Percentiles rank a stretch among this genome's conserved stretches.
Evolutionary conservation across 106 monocot species (phyloP).

Genomic region (Triglochin maritima): DNA sequence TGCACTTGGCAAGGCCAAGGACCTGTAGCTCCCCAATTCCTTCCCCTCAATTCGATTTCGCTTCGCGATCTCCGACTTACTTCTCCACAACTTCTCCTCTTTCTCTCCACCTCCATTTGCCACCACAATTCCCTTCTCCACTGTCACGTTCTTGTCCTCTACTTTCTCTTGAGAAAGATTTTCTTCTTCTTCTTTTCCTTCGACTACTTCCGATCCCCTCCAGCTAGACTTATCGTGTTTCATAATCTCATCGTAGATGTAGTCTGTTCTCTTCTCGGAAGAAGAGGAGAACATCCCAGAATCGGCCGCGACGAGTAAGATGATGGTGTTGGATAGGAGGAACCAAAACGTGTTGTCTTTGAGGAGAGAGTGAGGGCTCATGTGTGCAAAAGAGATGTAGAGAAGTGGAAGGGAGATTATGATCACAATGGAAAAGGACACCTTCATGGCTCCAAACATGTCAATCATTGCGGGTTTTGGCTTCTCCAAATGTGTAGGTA

Average conservation of each 20-base stretch:
- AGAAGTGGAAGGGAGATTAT: conserved; percentile 54
- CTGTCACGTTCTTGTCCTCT: not conserved
- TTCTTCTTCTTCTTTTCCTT: not conserved
- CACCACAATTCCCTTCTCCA: not conserved
- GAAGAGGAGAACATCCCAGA: conserved; percentile 34
- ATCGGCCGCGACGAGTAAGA: conserved; percentile 52
- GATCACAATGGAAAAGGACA: conserved; percentile 47
- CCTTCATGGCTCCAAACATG: conserved; percentile 4
- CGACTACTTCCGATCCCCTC: not conserved
- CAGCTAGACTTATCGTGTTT: conserved; percentile 5
- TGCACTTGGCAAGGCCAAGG: conserved; percentile 11
- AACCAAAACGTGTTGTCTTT: conserved; percentile 74
- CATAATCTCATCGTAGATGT: conserved; percentile 26
- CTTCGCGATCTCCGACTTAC: not conserved
- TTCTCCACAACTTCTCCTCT: not conserved
- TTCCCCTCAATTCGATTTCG: not conserved
- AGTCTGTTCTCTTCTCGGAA: not conserved
- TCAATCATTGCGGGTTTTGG: too few species aligned
- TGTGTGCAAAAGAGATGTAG: conserved; percentile 44
- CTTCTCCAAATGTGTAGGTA: too few species aligned
- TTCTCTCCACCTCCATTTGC: not conserved
- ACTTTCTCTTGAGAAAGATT: not conserved
- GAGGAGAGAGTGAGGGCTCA: conserved; percentile 41
- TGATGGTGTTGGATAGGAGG: conserved; percentile 67
- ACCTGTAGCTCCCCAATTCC: conserved; percentile 2